A percentile compares a stretch with the other conserved stretches of the same genome.
phyloP scores from a whole-genome alignment of 2,329 filamentous ascomycete genomes.

The Calonectria multiphialidica region DNA sequence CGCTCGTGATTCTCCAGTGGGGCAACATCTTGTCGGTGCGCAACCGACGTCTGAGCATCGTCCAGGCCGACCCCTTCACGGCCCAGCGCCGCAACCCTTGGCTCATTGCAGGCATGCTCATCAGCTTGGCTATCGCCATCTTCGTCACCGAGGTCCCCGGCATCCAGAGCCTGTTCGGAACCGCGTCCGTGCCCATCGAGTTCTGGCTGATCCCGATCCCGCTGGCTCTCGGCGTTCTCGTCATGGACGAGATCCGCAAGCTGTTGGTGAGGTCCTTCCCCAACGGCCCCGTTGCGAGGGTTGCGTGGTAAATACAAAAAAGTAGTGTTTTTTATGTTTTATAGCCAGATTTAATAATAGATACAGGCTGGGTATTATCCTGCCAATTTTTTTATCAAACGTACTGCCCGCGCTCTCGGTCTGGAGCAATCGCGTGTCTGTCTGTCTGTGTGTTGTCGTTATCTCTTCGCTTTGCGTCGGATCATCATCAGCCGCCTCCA shows the following conservation, averaged over 20 bases:
- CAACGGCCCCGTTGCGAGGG: conserved; percentile 56
- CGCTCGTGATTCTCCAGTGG: conserved; percentile 65
- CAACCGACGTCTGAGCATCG: conserved; percentile 63
- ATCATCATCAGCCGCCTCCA: neutral
- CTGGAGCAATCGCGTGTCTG: neutral
- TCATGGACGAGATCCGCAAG: conserved; percentile 67
- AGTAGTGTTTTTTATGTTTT: neutral
- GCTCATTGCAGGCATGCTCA: conserved; percentile 58
- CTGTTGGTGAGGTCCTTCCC: conserved; percentile 60
- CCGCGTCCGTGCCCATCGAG: conserved; percentile 62
- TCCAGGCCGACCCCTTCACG: conserved; percentile 63
- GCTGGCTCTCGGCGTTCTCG: conserved; percentile 61
- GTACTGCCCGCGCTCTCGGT: neutral
- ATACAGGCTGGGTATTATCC: neutral
- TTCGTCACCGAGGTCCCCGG: conserved; percentile 66
- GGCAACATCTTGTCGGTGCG: conserved; percentile 65
- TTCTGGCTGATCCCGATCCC: conserved; percentile 66
- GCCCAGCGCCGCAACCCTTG: conserved; percentile 62
- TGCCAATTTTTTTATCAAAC: neutral
- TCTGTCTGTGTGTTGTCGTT: neutral
- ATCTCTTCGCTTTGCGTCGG: conserved; percentile 16
- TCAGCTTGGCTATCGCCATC: conserved; percentile 63
- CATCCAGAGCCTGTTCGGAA: conserved; percentile 61
- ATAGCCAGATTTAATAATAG: neutral
- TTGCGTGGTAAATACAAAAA: conserved; percentile 58